These are phyloP conservation scores for Drechslera avenae DNA, from an alignment of 2,329 filamentous ascomycete genomes.

Conservation along the genomic window DNA sequence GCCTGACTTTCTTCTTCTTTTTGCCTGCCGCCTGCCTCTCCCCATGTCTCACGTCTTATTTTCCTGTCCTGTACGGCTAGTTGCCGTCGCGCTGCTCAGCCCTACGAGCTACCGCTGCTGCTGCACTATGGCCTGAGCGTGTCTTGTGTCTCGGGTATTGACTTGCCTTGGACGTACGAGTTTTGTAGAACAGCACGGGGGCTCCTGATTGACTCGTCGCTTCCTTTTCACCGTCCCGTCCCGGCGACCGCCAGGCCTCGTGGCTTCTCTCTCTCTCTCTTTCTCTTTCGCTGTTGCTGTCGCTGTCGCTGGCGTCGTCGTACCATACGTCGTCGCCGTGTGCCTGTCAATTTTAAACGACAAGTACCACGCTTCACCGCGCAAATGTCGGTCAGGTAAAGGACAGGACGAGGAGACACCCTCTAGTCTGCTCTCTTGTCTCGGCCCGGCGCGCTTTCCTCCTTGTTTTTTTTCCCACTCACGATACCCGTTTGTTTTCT, in stretches of 20 bases:
- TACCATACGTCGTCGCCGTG: conserved; percentile 36
- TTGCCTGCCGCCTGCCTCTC: conserved; percentile 15
- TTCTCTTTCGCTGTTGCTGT: not conserved
- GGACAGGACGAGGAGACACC: conserved; percentile 13
- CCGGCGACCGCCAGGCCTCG: conserved; percentile 16
- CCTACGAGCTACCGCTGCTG: conserved; percentile 22
- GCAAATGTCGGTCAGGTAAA: conserved; percentile 39
- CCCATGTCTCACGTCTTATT: conserved; percentile 14
- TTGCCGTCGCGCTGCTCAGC: conserved; percentile 25
- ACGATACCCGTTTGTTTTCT: conserved; percentile 16
- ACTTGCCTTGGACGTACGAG: conserved; percentile 37
- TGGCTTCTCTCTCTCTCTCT: conserved; percentile 23
- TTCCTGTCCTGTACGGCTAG: conserved; percentile 8
- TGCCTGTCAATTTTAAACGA: conserved; percentile 24
- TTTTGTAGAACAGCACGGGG: conserved; percentile 47
- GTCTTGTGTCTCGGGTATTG: conserved; percentile 22
- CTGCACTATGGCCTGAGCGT: conserved; percentile 38
- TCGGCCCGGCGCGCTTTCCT: conserved; percentile 4
- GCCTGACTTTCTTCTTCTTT: conserved; percentile 20
- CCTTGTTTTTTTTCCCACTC: conserved; percentile 4
- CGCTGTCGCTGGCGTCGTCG: conserved; percentile 3
- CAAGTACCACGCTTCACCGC: conserved; percentile 34
- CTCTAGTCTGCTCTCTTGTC: conserved; percentile 12
- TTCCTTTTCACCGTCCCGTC: conserved; percentile 15
- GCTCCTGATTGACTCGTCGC: conserved; percentile 30